phyloP scores from a whole-genome alignment of 768 basidiomycete species.

The Boletus pseudo-olivaceus region DNA sequence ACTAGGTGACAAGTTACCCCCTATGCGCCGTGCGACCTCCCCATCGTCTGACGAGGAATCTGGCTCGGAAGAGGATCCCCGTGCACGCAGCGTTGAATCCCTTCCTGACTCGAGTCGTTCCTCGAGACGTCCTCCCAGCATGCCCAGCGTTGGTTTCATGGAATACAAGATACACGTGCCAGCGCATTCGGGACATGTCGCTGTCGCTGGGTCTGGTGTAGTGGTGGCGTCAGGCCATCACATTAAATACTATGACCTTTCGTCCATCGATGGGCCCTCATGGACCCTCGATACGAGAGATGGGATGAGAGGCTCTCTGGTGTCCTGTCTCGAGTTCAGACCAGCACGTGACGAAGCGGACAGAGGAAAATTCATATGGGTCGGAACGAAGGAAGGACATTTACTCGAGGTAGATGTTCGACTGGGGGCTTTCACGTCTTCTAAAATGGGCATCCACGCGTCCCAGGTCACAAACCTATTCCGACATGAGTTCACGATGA shows the following conservation, averaged over 20 bases:
- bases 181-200: constrained; percentile 51
- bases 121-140: constrained; percentile 49
- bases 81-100: constrained; percentile 43
- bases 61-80: constrained; percentile 57
- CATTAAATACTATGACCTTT: constrained; percentile 61
- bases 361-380: constrained; percentile 69
- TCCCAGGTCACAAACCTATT: constrained; percentile 70
- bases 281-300: constrained; percentile 60
- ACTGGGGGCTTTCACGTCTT: constrained; percentile 52
- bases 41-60: constrained; percentile 52
- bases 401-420: constrained; percentile 77
- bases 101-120: constrained; percentile 70
- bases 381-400: constrained; percentile 89
- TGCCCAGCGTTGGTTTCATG: constrained; percentile 31
- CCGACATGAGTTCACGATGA: constrained; percentile 64
- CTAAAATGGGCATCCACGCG: constrained; percentile 60
- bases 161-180: constrained; percentile 53
- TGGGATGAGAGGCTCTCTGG: constrained; percentile 61
- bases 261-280: constrained; percentile 42
- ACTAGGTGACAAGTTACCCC: constrained; percentile 66
- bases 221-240: constrained; percentile 58
- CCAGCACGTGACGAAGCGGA: constrained; percentile 44
- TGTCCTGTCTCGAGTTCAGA: constrained; percentile 78
- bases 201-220: constrained; percentile 54
- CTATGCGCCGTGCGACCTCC: constrained; percentile 45